These are phyloP conservation scores for Phymatotrichopsis omnivora DNA, from an alignment of 2,329 filamentous ascomycete species.

Conservation along the genomic window DNA sequence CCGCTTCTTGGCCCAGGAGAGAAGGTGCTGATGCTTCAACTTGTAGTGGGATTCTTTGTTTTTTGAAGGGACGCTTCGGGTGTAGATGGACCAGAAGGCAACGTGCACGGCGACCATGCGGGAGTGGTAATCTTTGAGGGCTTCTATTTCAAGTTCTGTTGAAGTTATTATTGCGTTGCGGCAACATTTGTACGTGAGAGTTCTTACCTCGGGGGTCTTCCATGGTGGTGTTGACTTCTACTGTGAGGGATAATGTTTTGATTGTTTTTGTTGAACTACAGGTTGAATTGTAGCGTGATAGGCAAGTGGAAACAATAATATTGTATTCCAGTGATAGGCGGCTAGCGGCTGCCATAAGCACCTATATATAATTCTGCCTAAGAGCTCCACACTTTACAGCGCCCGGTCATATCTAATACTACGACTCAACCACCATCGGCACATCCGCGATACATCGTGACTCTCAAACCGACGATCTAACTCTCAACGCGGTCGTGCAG, in stretches of 20 bases:
- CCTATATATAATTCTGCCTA: too few relatives aligned
- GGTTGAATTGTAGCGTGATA: too few relatives aligned
- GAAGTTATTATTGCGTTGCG: not conserved
- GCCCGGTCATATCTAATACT: not conserved
- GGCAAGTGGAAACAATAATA: too few relatives aligned
- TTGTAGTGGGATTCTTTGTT: conserved; percentile 10
- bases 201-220: conserved; percentile 15
- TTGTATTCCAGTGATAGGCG: too few relatives aligned
- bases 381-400: not conserved
- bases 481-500: conserved; percentile 36
- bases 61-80: conserved; percentile 10
- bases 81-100: conserved; percentile 14
- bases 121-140: conserved; percentile 11
- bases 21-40: conserved; percentile 3
- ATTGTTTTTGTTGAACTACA: too few relatives aligned
- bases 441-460: not conserved
- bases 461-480: not conserved
- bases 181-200: not conserved
- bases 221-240: conserved; percentile 3
- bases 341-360: too few relatives aligned
- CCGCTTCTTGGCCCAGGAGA: conserved; percentile 1
- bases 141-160: conserved; percentile 11
- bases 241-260: too few relatives aligned
- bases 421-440: not conserved
- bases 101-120: conserved; percentile 14